These are phyloP conservation scores for Mucor sp. DNA, from an alignment of 371 early-diverging fungal species.

Conservation along the genomic window DNA sequence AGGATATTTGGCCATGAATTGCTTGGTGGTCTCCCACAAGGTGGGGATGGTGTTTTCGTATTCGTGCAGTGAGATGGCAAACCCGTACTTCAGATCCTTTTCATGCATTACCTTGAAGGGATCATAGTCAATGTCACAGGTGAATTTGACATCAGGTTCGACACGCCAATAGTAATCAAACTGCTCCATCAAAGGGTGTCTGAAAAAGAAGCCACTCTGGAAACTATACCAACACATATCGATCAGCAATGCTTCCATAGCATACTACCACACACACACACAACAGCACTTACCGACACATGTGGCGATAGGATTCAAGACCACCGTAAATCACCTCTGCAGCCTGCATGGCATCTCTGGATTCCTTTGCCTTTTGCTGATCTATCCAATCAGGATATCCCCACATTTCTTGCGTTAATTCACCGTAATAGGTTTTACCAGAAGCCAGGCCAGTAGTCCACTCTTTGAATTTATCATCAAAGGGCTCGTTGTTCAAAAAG, in stretches of 20 bases:
- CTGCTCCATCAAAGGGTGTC: constrained; percentile 66
- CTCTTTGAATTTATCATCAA: constrained; percentile 54
- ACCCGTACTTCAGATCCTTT: constrained; percentile 81
- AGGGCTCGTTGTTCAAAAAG: constrained; percentile 69
- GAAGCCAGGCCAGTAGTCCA: constrained; percentile 54
- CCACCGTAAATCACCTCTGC: constrained; percentile 82
- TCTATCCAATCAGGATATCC: constrained; percentile 68
- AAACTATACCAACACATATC: constrained; percentile 19
- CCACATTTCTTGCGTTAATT: constrained; percentile 68
- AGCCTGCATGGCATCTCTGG: constrained; percentile 56
- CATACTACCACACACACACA: too few relatives aligned
- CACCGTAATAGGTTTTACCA: constrained; percentile 58
- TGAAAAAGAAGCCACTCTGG: constrained; percentile 76
- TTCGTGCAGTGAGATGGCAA: constrained; percentile 79
- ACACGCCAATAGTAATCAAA: constrained; percentile 96
- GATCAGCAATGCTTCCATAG: not conserved
- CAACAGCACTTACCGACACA: constrained; percentile 73
- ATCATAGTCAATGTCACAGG: constrained; percentile 91
- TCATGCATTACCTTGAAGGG: constrained; percentile 85
- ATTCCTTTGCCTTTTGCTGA: constrained; percentile 54
- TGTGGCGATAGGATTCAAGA: constrained; percentile 88
- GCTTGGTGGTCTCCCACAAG: constrained; percentile 70
- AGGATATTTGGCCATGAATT: constrained; percentile 60
- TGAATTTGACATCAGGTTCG: constrained; percentile 91
- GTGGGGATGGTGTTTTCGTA: constrained; percentile 79